Evolutionary conservation across 2,329 filamentous ascomycete species (phyloP), one percentile per base, ranked within the genome.

Genomic region (Zelopaecilomyces penicillatus): DNA sequence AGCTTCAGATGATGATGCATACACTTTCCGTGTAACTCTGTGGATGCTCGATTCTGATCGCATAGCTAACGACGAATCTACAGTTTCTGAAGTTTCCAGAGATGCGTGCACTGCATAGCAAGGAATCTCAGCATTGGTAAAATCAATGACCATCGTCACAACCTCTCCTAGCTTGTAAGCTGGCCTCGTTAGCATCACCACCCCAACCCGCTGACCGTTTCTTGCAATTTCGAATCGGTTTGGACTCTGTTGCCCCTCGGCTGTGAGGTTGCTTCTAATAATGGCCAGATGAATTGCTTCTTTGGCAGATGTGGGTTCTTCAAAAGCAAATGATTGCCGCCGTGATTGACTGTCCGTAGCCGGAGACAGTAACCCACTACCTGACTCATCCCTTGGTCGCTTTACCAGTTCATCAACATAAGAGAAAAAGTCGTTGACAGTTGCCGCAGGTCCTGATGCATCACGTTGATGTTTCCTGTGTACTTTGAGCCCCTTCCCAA

Each of bases 151-250:
- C 53, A 88, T 83, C 9, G 82, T 87, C 37, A 97, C 80, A 0
- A 84, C 82, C 64, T 98, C 93, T 47, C 93, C 93, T 1, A 98
- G 73, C 37, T 90, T 78, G 67, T 94, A 96, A 1, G 90, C 82
- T 0, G 93, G 88, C 7, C 93, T 82, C 5, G 90, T 85, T 30
- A 98, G 76, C 66, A 90, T 89, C 44, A 98, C 80, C 5, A 94
- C 87, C 3, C 87, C 91, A 9, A 98, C 90, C n/a, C 83, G 83
- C 45, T 83, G 82, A n/a, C 90, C 90, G 57, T 89, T 90, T 10
- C 91, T 85, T 9, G 91, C 84, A 60, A 98, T 97, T 60, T 95
- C 90, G 61, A 97, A 98, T 34, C 89, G 82, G 57, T 95, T 96
- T n/a, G 84, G 79, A 58, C 86, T 90, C 55, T 88, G 83, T 32